Evolutionary conservation across 805 yeast genomes (phyloP).

Genomic region (Limtongia smithiae): DNA sequence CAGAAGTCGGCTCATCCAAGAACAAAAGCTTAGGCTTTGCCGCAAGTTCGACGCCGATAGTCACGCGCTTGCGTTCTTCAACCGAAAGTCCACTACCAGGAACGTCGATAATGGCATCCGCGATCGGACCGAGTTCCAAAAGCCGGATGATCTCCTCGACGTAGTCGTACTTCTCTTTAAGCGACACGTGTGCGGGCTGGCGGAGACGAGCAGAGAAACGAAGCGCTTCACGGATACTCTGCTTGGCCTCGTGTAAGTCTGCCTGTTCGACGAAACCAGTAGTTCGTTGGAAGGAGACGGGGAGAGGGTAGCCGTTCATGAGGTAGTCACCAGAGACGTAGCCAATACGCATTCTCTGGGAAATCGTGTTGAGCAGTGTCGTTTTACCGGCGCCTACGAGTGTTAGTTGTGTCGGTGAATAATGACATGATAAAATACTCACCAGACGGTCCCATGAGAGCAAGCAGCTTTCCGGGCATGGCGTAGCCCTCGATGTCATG

Average conservation of each 20-base stretch:
- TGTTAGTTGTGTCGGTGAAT: too few species aligned
- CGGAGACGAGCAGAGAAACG: slow-evolving; percentile 64
- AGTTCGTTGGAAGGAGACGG: slow-evolving; percentile 58
- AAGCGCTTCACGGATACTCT: slow-evolving; percentile 71
- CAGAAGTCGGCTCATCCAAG: slow-evolving; percentile 68
- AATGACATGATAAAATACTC: neutral
- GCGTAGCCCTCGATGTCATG: slow-evolving; percentile 68
- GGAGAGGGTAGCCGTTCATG: slow-evolving; percentile 61
- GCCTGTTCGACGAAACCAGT: slow-evolving; percentile 78
- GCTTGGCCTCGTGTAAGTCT: slow-evolving; percentile 61
- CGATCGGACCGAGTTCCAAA: slow-evolving; percentile 60
- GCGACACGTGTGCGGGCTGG: slow-evolving; percentile 53
- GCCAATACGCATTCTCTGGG: slow-evolving; percentile 68
- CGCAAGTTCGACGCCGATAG: slow-evolving; percentile 64
- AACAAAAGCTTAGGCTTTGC: slow-evolving; percentile 61
- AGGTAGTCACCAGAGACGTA: slow-evolving; percentile 64
- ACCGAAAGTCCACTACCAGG: slow-evolving; percentile 67
- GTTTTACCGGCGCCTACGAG: slow-evolving; percentile 75
- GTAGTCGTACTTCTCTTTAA: slow-evolving; percentile 56
- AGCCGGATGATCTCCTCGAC: slow-evolving; percentile 63
- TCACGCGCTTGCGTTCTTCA: slow-evolving; percentile 59
- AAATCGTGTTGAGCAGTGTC: slow-evolving; percentile 64
- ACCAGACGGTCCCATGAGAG: slow-evolving; percentile 67
- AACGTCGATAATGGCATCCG: slow-evolving; percentile 71
- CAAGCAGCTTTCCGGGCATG: slow-evolving; percentile 68